Evolutionary conservation across 768 basidiomycete genomes (phyloP), one percentile per base, ranked within the genome.

Genomic region (Boletus sp.): DNA sequence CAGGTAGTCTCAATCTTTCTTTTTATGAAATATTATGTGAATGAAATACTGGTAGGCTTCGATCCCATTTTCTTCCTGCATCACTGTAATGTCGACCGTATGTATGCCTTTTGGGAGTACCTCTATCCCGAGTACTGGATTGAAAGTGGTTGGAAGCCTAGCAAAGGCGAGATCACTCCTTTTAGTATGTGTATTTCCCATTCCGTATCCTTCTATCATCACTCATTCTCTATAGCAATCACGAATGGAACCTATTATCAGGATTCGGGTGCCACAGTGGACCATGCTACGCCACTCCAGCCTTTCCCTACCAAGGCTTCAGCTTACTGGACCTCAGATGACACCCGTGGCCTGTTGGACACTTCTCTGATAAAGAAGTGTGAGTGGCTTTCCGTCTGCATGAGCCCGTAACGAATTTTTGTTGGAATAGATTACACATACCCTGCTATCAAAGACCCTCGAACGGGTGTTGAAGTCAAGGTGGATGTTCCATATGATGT

Each of bases 91-190:
- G 50, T 65, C 18, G 64, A 65, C 17, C 64, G 64, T n/a, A 15
- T 65, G n/a, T 63, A 59, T 9, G 64, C 64, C 3, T 59, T 65
- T 32, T 65, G 64, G 64, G 64, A 65, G 48, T 65, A 66, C 29
- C n/a, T 66, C 35, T 65, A 65, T 35, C 55, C 64, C 5, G 2
- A 59, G 0, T 63, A 65, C 48, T 65, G 64, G 64, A 56, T 65
- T 0, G 60, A 7, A 20, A 24, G 20, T 1, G 64, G 64, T 18
- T 65, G 64, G 64, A 59, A 56, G 40, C 14, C 50, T 28, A 12
- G 15, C 4, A 2, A 53, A 10, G 64, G 64, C 28, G n/a, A 53
- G 2, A 50, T 1, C 6, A 4, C 28, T 2, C 45, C 57, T 5
- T 65, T 63, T 15, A 14, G 64, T 66, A 48, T 33, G 64, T 50